phyloP scores from a whole-genome alignment of 768 basidiomycete species.

The Strobilomyces echinocephalus region DNA sequence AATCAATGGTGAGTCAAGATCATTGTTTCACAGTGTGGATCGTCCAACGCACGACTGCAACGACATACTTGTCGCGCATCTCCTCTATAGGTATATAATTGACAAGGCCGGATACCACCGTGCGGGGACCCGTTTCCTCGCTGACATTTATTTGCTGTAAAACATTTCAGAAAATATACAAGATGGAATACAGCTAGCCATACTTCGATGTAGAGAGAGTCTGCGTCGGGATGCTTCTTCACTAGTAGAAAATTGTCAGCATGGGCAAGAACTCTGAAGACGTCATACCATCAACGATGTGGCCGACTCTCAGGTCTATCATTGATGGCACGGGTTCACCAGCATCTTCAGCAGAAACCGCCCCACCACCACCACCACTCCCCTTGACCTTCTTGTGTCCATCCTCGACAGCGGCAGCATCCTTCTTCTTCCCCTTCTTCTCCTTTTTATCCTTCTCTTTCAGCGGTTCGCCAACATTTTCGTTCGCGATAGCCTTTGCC shows the following conservation, averaged over 20 bases:
- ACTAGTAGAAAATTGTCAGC: conserved; percentile 44
- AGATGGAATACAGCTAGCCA: conserved; percentile 6
- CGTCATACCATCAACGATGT: conserved; percentile 78
- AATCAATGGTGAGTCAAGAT: not conserved
- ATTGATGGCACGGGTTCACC: conserved; percentile 90
- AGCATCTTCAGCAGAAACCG: conserved; percentile 50
- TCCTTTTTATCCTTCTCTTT: conserved; percentile 27
- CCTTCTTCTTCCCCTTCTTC: conserved; percentile 54
- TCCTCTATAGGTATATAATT: conserved; percentile 94
- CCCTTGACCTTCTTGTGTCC: conserved; percentile 40
- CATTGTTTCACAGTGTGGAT: not conserved
- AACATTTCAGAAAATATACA: not conserved
- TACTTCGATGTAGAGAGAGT: conserved; percentile 94
- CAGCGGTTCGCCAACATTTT: conserved; percentile 31
- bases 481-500: conserved; percentile 33
- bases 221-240: conserved; percentile 94
- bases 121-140: conserved; percentile 90
- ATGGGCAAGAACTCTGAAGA: not conserved
- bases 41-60: conserved; percentile 63
- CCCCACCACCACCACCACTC: conserved; percentile 13
- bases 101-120: conserved; percentile 94
- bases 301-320: conserved; percentile 94
- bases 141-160: conserved; percentile 90
- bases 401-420: conserved; percentile 17
- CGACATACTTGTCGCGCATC: conserved; percentile 78